Evolutionary conservation across 1,139 yeast genomes (phyloP).

Genomic region (Magnusiomyces fungicola): DNA sequence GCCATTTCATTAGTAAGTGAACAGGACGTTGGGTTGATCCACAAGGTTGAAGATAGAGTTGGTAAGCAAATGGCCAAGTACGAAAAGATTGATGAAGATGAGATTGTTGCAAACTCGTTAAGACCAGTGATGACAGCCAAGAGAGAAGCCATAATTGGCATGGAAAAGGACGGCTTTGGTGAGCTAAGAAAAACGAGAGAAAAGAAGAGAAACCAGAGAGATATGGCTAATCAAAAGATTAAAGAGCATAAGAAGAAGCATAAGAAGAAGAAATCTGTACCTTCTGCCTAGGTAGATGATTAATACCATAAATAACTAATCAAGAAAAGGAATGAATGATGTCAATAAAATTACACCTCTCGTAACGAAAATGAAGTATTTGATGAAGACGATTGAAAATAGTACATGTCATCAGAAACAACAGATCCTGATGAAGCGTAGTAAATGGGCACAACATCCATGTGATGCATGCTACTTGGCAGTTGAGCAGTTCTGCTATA

Average conservation of each 20-base stretch:
- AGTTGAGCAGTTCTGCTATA: too few species aligned
- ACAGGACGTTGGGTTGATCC: constrained; percentile 71
- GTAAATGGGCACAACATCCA: too few species aligned
- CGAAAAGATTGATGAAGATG: constrained; percentile 63
- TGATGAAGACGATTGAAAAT: too few species aligned
- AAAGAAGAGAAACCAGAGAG: constrained; percentile 31
- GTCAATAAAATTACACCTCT: too few species aligned
- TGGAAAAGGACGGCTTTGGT: constrained; percentile 88
- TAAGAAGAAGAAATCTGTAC: background rate
- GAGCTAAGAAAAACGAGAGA: constrained; percentile 55
- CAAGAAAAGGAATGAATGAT: too few species aligned
- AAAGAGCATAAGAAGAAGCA: constrained; percentile 2
- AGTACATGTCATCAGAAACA: too few species aligned
- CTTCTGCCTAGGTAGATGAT: too few species aligned
- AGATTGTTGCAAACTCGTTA: constrained; percentile 60
- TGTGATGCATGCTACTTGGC: too few species aligned
- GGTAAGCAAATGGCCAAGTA: constrained; percentile 69
- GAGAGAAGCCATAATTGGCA: constrained; percentile 83
- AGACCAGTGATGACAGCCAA: constrained; percentile 71
- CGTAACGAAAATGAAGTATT: too few species aligned
- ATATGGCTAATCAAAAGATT: constrained; percentile 3
- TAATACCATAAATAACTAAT: too few species aligned
- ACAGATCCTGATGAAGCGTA: too few species aligned
- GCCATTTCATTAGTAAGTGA: constrained; percentile 72
- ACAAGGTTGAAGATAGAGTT: constrained; percentile 81